These are phyloP conservation scores for Hyaloperonospora arabidopsidis DNA, from an alignment of 352 stramenopile species.

Conservation along the genomic window DNA sequence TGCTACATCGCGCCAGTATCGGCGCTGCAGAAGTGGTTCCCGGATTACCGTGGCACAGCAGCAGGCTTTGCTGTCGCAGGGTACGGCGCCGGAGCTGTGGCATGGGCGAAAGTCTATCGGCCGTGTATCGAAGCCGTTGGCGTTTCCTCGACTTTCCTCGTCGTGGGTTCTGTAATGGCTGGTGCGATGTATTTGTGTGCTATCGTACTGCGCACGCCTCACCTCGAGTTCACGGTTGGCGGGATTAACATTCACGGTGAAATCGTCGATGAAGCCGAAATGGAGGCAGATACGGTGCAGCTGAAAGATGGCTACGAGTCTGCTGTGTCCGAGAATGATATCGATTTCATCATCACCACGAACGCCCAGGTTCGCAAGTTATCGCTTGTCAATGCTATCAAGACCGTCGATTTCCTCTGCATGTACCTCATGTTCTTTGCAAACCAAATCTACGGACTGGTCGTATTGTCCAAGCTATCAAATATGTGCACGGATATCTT, in stretches of 20 bases:
- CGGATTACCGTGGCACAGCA: conserved; percentile 59
- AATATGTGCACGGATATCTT: conserved; percentile 58
- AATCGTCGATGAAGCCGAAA: conserved; percentile 28
- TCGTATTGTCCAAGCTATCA: conserved; percentile 61
- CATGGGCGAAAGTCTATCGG: conserved; percentile 61
- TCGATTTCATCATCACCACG: conserved; percentile 10
- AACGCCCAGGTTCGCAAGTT: conserved; percentile 45
- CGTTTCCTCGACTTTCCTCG: conserved; percentile 37
- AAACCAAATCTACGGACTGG: conserved; percentile 54
- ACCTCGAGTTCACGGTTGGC: conserved; percentile 35
- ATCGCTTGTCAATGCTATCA: conserved; percentile 46
- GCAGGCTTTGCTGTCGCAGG: conserved; percentile 60
- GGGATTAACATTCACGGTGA: conserved; percentile 64
- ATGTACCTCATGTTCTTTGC: conserved; percentile 70
- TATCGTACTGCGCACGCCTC: conserved; percentile 40
- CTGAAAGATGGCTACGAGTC: conserved; percentile 41
- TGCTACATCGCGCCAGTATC: conserved; percentile 75
- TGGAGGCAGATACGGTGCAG: conserved; percentile 40
- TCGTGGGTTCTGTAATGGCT: conserved; percentile 39
- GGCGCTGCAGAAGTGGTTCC: conserved; percentile 75
- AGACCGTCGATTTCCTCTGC: conserved; percentile 48
- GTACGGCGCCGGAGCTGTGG: conserved; percentile 51
- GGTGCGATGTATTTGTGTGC: conserved; percentile 34
- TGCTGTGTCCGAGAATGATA: conserved; percentile 25
- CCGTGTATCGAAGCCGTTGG: conserved; percentile 41